Percentiles rank a stretch among this genome's conserved stretches.
Conservation (phyloP, 208 protist species). For the Acanthamoeba healyi region DNA sequence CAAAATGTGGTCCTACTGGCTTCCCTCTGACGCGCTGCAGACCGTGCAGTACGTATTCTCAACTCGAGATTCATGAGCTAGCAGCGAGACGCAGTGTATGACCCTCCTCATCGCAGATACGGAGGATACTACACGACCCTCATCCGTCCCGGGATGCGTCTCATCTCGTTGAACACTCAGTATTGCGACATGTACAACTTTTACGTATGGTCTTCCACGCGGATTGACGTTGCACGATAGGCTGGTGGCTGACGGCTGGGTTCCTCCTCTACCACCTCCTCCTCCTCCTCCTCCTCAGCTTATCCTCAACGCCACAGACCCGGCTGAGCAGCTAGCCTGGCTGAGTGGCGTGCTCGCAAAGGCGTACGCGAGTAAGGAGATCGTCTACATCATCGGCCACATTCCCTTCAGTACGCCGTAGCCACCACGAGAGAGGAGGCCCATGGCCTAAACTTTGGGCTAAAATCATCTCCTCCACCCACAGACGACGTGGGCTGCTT, state of each 20-base stretch:
- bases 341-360: neutral
- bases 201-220: too few species aligned
- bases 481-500: conserved; percentile 6
- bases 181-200: conserved; percentile 69
- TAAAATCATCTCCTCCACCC: neutral
- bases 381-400: conserved; percentile 48
- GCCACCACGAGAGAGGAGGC: too few species aligned
- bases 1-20: conserved; percentile 8
- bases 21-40: neutral
- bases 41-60: neutral
- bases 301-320: conserved; percentile 42
- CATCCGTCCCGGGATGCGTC: conserved; percentile 1
- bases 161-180: conserved; percentile 57
- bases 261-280: too few species aligned
- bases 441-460: neutral
- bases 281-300: neutral
- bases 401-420: conserved; percentile 58
- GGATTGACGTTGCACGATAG: too few species aligned
- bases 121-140: conserved; percentile 48
- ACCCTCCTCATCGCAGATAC: neutral
- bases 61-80: too few species aligned
- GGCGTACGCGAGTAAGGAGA: conserved; percentile 13
- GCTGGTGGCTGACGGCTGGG: too few species aligned
- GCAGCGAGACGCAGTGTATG: neutral
- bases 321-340: conserved; percentile 39